Conservation (phyloP, 257 asterid genomes). For the Mitragyna speciosa region DNA sequence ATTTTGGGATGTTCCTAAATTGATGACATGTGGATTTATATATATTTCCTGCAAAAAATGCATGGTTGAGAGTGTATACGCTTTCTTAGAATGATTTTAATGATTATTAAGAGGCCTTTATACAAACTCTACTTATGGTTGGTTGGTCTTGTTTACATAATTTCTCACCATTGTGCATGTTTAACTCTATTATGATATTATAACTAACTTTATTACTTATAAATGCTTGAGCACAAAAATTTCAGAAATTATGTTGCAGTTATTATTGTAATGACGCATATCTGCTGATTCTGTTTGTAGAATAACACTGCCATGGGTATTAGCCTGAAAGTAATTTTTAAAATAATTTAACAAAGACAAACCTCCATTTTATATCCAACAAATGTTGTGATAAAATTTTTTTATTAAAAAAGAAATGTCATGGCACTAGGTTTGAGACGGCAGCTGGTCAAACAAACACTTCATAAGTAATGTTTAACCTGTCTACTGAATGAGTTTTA, state of each 20-base stretch:
- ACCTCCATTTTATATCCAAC: too few species aligned
- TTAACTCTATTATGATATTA: neutral
- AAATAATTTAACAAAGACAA: too few species aligned
- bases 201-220: neutral
- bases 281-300: too few species aligned
- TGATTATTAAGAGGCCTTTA: neutral
- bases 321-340: too few species aligned
- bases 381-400: too few species aligned
- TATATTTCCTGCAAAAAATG: neutral
- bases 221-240: too few species aligned
- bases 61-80: neutral
- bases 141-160: neutral
- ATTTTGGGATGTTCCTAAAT: neutral
- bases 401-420: too few species aligned
- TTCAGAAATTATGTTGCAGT: too few species aligned
- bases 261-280: too few species aligned
- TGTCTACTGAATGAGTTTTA: neutral
- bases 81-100: neutral
- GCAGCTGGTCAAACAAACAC: neutral
- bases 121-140: neutral
- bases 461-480: neutral
- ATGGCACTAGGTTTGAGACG: too few species aligned
- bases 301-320: too few species aligned
- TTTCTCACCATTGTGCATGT: neutral
- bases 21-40: neutral